Percentiles rank a stretch among this genome's conserved stretches.
These are phyloP conservation scores for Elymus sibiricus DNA, from an alignment of 176 grass and related monocot species.

Conservation along the genomic window DNA sequence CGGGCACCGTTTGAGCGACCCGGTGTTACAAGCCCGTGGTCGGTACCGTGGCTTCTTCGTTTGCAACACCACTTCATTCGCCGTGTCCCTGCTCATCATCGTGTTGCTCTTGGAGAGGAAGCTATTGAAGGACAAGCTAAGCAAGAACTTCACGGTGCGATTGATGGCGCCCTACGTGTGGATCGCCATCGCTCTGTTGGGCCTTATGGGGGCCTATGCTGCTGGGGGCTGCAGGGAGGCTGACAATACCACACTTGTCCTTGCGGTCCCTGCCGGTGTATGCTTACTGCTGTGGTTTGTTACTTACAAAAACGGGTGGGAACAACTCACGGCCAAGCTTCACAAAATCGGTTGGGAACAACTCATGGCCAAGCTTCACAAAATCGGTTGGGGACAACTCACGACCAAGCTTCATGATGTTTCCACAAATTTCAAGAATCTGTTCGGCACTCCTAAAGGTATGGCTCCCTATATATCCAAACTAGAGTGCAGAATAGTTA, in stretches of 20 bases:
- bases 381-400: too few species aligned
- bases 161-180: background rate
- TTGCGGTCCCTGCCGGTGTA: background rate
- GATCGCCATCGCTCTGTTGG: background rate
- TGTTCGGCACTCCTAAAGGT: background rate
- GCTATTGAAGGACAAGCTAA: background rate
- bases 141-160: too few species aligned
- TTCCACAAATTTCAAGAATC: background rate
- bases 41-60: slow-evolving; percentile 21
- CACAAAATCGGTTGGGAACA: too few species aligned
- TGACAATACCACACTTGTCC: background rate
- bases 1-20: background rate
- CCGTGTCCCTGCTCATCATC: background rate
- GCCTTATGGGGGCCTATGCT: background rate
- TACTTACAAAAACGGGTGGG: background rate
- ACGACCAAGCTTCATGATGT: background rate
- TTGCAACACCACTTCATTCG: slow-evolving; percentile 35
- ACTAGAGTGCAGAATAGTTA: too few species aligned
- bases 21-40: background rate
- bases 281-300: background rate
- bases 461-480: background rate
- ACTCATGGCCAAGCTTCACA: too few species aligned
- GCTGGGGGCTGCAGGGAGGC: background rate
- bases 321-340: background rate
- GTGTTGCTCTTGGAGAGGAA: background rate